Evolutionary conservation across 1,139 yeast species (phyloP).

Genomic region (Petasospora rhodanensis): DNA sequence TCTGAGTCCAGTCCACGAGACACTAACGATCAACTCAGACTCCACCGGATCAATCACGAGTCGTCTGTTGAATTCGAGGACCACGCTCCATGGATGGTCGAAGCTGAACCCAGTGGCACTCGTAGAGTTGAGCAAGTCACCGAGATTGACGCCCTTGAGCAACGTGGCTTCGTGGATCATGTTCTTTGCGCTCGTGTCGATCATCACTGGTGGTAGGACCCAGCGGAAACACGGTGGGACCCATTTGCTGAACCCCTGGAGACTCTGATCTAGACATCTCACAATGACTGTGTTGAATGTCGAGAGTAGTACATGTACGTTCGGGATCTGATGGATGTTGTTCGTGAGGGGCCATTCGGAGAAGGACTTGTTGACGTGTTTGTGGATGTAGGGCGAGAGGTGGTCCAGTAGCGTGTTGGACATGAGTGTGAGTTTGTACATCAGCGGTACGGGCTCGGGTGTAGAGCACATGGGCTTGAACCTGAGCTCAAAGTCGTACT

Average conservation of each 20-base stretch:
- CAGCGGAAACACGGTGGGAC: slow-evolving; percentile 20
- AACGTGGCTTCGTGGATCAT: slow-evolving; percentile 2
- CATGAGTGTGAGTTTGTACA: slow-evolving; percentile 21
- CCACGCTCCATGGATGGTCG: slow-evolving; percentile 24
- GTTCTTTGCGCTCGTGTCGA: slow-evolving; percentile 2
- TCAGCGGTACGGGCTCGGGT: slow-evolving; percentile 14
- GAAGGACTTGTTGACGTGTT: slow-evolving; percentile 12
- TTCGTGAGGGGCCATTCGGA: slow-evolving; percentile 23
- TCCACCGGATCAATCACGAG: slow-evolving; percentile 21
- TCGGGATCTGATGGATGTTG: slow-evolving; percentile 18
- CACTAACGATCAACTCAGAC: slow-evolving; percentile 30
- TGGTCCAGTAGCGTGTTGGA: slow-evolving; percentile 13
- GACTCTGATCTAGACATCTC: slow-evolving; percentile 12
- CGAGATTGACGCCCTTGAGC: slow-evolving; percentile 5
- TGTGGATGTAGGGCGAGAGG: slow-evolving; percentile 16
- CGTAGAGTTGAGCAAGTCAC: slow-evolving; percentile 1
- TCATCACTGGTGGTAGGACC: slow-evolving; percentile 8
- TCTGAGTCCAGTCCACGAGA: slow-evolving; percentile 53
- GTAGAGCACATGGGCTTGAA: slow-evolving; percentile 12
- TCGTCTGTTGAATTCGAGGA: slow-evolving; percentile 32
- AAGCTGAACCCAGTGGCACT: slow-evolving; percentile 5
- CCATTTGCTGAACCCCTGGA: slow-evolving; percentile 7
- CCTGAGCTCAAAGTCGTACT: slow-evolving; percentile 18
- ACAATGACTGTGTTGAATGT: slow-evolving; percentile 19
- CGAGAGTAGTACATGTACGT: slow-evolving; percentile 18